phyloP scores from a whole-genome alignment of 805 yeast species.

The Ogataea zsoltii region DNA sequence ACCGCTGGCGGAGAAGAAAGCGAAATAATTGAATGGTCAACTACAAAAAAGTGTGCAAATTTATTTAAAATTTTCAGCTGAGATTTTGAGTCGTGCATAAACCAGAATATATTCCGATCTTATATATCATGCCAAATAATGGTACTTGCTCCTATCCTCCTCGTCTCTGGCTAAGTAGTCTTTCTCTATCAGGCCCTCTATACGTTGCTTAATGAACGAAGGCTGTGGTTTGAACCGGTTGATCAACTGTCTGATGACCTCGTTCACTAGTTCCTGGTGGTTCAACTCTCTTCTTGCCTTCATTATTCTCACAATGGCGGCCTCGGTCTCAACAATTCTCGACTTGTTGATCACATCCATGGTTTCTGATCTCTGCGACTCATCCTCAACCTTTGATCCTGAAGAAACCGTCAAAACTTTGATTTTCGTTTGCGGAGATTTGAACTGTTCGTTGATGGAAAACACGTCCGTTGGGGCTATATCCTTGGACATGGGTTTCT shows the following conservation, averaged over 20 bases:
- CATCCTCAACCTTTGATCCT: slow-evolving; percentile 48
- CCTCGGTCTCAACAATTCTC: slow-evolving; percentile 70
- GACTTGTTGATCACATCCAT: slow-evolving; percentile 60
- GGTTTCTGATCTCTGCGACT: slow-evolving; percentile 53
- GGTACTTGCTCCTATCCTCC: slow-evolving; percentile 57
- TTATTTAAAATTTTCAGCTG: too few species aligned
- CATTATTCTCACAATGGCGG: slow-evolving; percentile 87
- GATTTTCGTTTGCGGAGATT: slow-evolving; percentile 65
- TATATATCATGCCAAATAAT: slow-evolving; percentile 54
- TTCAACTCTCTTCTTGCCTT: slow-evolving; percentile 63
- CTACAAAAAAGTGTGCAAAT: too few species aligned
- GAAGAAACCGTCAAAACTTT: slow-evolving; percentile 72
- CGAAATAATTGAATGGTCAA: too few species aligned
- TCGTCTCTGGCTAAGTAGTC: slow-evolving; percentile 79
- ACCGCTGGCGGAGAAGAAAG: background rate
- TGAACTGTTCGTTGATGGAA: slow-evolving; percentile 65
- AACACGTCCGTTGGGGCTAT: slow-evolving; percentile 66
- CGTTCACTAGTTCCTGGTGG: slow-evolving; percentile 69
- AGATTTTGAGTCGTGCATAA: background rate
- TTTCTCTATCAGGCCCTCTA: slow-evolving; percentile 74
- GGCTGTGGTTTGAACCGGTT: slow-evolving; percentile 71
- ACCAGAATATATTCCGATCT: background rate
- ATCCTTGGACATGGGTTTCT: slow-evolving; percentile 73
- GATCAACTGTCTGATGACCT: slow-evolving; percentile 58
- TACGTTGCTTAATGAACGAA: slow-evolving; percentile 63